Conservation (phyloP, 768 basidiomycete species). For the Phanerochaete carnosa region DNA sequence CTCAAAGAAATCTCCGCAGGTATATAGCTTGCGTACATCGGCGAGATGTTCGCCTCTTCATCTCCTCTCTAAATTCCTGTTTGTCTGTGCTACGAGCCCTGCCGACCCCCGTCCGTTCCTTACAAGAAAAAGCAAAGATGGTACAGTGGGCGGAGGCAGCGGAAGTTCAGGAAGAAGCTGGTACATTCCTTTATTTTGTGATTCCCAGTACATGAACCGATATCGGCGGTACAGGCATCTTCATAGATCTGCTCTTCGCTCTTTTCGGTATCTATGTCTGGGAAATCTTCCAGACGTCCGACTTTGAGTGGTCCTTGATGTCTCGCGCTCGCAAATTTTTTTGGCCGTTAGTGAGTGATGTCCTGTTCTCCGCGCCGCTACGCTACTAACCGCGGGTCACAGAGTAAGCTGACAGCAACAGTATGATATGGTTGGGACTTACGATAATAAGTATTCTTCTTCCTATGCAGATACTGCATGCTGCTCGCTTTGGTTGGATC, state of each 20-base stretch:
- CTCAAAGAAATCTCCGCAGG: too few relatives aligned
- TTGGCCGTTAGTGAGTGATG: slow-evolving; percentile 63
- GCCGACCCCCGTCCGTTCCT: not conserved
- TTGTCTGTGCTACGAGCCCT: too few relatives aligned
- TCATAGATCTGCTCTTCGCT: slow-evolving; percentile 56
- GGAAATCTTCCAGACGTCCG: slow-evolving; percentile 61
- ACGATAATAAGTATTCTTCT: slow-evolving; percentile 50
- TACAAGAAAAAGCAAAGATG: slow-evolving; percentile 29
- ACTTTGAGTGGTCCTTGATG: slow-evolving; percentile 67
- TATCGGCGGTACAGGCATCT: slow-evolving; percentile 40
- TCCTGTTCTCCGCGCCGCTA: slow-evolving; percentile 33
- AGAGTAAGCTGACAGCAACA: not conserved
- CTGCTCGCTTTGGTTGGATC: slow-evolving; percentile 59
- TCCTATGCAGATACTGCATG: slow-evolving; percentile 71
- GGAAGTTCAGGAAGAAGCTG: slow-evolving; percentile 38
- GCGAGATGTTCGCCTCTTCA: too few relatives aligned
- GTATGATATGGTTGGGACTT: not conserved
- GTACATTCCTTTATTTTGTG: slow-evolving; percentile 5
- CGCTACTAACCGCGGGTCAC: not conserved
- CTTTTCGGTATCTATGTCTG: slow-evolving; percentile 66
- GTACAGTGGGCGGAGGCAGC: slow-evolving; percentile 48
- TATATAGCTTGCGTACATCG: too few relatives aligned
- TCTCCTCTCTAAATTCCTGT: too few relatives aligned
- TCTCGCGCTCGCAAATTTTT: slow-evolving; percentile 54
- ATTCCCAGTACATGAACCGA: not conserved